Conservation (phyloP, 805 yeast species). For the Yamadazyma phyllophila region DNA sequence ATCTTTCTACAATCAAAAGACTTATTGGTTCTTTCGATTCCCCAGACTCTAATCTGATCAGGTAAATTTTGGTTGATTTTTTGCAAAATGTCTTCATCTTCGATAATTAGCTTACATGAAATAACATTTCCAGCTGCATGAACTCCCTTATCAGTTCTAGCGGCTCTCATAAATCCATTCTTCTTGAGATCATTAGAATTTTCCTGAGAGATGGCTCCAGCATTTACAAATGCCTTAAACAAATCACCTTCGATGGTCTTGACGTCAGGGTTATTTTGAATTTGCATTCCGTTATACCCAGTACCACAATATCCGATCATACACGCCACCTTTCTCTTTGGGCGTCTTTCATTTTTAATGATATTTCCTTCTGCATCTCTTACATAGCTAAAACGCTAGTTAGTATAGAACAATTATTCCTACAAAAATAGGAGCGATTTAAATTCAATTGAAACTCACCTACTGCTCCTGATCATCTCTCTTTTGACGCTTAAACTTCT, state of each 20-base stretch:
- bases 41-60: conserved; percentile 89
- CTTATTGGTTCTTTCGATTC: conserved; percentile 81
- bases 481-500: conserved; percentile 15
- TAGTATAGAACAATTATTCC: neutral
- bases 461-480: conserved; percentile 42
- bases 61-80: conserved; percentile 79
- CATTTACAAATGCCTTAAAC: conserved; percentile 75
- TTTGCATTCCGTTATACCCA: conserved; percentile 95
- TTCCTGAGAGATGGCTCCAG: conserved; percentile 86
- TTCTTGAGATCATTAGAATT: conserved; percentile 88
- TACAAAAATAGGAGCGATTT: neutral
- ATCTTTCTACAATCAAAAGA: conserved; percentile 91
- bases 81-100: conserved; percentile 69
- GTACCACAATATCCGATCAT: conserved; percentile 94
- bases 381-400: neutral
- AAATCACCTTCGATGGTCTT: conserved; percentile 89
- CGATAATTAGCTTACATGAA: conserved; percentile 78
- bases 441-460: conserved; percentile 45
- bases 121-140: conserved; percentile 96
- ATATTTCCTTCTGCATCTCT: conserved; percentile 63
- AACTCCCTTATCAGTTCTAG: conserved; percentile 92
- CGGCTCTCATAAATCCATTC: conserved; percentile 82
- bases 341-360: conserved; percentile 58
- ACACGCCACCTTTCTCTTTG: conserved; percentile 87
- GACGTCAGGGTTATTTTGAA: conserved; percentile 71